These are phyloP conservation scores for Aureobasidium vineae DNA, from an alignment of 2,329 filamentous ascomycete species.

Conservation along the genomic window DNA sequence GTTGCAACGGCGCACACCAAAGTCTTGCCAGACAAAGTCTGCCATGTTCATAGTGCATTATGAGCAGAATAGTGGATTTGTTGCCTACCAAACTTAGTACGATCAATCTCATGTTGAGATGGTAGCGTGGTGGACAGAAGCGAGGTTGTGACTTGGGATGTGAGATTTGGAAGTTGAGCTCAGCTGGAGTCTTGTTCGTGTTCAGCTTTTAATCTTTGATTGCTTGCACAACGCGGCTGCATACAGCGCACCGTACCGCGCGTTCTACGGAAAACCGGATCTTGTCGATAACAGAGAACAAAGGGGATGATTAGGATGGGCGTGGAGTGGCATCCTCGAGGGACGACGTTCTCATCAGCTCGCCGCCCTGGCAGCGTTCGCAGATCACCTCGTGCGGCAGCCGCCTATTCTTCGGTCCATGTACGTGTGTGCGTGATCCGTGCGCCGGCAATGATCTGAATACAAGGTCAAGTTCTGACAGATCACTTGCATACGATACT, in stretches of 20 bases:
- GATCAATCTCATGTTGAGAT: neutral
- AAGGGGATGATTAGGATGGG: neutral
- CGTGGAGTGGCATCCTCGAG: neutral
- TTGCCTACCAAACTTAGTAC: slow-evolving; percentile 4
- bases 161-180: slow-evolving; percentile 8
- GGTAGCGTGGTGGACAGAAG: neutral
- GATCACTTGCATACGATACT: neutral
- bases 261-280: neutral
- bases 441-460: neutral
- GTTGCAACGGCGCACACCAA: slow-evolving; percentile 18
- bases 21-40: slow-evolving; percentile 5
- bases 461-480: neutral
- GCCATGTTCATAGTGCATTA: neutral
- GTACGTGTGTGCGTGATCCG: neutral
- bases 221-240: slow-evolving; percentile 6
- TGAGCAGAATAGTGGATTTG: neutral
- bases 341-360: slow-evolving; percentile 10
- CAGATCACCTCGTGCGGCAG: slow-evolving; percentile 19
- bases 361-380: slow-evolving; percentile 3
- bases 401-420: slow-evolving; percentile 5
- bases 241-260: neutral
- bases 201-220: slow-evolving; percentile 18
- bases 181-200: neutral
- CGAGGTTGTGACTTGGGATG: neutral
- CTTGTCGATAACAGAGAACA: slow-evolving; percentile 12